phyloP scores from a whole-genome alignment of 768 basidiomycete genomes.

The Podaxis sp. region DNA sequence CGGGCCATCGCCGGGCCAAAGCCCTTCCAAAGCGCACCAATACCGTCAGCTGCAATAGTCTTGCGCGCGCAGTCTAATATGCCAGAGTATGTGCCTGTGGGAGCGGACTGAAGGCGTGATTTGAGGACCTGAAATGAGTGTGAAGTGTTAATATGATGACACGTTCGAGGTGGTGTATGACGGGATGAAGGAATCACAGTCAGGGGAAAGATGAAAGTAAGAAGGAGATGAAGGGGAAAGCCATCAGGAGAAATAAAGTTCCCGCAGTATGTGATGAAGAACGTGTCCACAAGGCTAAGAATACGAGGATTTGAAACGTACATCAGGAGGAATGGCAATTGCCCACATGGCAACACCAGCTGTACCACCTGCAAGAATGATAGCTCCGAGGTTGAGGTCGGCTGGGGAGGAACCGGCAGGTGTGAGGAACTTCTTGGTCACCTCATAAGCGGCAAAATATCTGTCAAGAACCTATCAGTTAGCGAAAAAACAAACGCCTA shows the following conservation, averaged over 20 bases:
- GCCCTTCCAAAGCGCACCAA: slow-evolving; percentile 91
- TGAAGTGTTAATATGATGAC: background rate
- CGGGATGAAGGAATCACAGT: background rate
- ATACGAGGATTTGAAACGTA: slow-evolving; percentile 35
- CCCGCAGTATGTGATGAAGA: background rate
- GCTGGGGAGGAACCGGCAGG: slow-evolving; percentile 77
- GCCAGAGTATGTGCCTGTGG: slow-evolving; percentile 96
- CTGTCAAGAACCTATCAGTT: slow-evolving; percentile 35
- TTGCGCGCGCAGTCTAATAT: slow-evolving; percentile 91
- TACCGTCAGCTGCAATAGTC: slow-evolving; percentile 87
- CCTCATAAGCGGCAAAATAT: slow-evolving; percentile 97
- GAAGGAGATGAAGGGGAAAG: background rate
- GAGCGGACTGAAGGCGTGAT: slow-evolving; percentile 93
- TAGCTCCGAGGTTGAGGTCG: slow-evolving; percentile 80
- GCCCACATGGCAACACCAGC: slow-evolving; percentile 99
- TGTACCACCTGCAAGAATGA: slow-evolving; percentile 89
- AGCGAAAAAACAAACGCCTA: background rate
- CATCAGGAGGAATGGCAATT: slow-evolving; percentile 95
- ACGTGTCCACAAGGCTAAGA: background rate
- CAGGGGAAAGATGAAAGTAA: background rate
- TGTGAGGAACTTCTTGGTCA: slow-evolving; percentile 84
- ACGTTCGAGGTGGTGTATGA: background rate
- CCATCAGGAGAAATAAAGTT: background rate
- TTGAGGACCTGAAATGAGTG: slow-evolving; percentile 73
- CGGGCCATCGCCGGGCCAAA: slow-evolving; percentile 97